Evolutionary conservation across 257 asterid genomes (phyloP).

Genomic region (Oldenlandia corymbosa): DNA sequence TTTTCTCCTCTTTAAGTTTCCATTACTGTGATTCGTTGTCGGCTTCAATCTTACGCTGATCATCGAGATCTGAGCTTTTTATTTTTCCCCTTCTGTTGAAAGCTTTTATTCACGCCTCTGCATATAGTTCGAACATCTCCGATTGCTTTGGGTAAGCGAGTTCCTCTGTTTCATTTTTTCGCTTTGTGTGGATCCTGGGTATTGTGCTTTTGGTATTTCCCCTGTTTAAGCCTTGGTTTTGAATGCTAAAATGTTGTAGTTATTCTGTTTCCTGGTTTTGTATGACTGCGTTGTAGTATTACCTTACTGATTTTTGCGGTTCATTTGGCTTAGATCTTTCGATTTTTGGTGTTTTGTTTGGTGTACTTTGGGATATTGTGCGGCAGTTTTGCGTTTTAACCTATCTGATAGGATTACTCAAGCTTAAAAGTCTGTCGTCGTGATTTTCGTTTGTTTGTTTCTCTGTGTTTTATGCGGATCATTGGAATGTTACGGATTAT

Average conservation of each 20-base stretch:
- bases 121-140: conserved; percentile 4
- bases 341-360: background rate
- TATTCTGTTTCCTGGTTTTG: background rate
- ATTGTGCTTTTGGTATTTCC: conserved; percentile 9
- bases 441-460: background rate
- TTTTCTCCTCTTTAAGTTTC: conserved; percentile 17
- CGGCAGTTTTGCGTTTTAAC: background rate
- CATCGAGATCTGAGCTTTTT: conserved; percentile 45
- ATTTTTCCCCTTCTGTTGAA: conserved; percentile 28
- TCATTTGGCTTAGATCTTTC: background rate
- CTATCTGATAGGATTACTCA: background rate
- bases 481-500: background rate
- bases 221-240: background rate
- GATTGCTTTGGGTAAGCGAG: conserved; percentile 22
- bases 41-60: conserved; percentile 41
- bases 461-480: background rate
- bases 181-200: background rate
- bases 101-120: conserved; percentile 18
- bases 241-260: background rate
- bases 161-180: conserved; percentile 6
- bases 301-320: background rate
- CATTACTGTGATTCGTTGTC: conserved; percentile 25
- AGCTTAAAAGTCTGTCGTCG: background rate
- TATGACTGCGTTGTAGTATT: too few species aligned
- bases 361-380: background rate